Base-by-base conservation (phyloP, 208 protist species). In the Acanthamoeba sp. region DNA sequence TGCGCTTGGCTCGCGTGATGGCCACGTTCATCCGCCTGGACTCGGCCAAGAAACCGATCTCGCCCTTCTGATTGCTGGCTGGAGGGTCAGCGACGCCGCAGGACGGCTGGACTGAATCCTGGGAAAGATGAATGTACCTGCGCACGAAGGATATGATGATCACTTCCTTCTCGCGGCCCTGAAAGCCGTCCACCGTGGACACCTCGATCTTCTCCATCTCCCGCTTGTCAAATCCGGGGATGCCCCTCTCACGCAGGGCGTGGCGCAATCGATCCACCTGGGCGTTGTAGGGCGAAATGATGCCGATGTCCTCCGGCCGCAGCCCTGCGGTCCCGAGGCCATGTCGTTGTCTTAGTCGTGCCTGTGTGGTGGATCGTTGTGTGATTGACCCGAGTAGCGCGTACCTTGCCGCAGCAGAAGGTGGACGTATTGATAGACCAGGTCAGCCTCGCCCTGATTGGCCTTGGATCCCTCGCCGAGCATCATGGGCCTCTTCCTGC, bases 121-220 rank as follows among this genome's bases (percentile, higher is more conserved):
- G 7, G 22, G n/a, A 73, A 40, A 10, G 38, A n/a, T 0, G 40
- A 5, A 0, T 45, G 90, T 97, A 95, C 38, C 92, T 96, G 36
- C 96, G 69, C 10, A 97, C 96, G 22, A 95, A 91, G 22, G 93
- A 95, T 12, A 97, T 95, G 27, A 97, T 91, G 12, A 97, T 95
- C 14, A 93, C 96, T 40, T 97, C 96, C 42, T 97, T 97, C 71
- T 97, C 96, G 40, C 96, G 91, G 59, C 96, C 96, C 95, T 97
- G 96, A 22, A 97, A 97, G 6, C 96, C 96, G 94, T 97, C 96
- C 14, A 97, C 96, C 7, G 95, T 96, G 20, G 88, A 91, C 52
- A 97, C 93, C 32, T 97, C 94, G 20, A 97, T 85, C n/a, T 64
- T 78, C 34, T 78, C 59, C 45, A 87, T 29, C 48, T 87, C 78